Evolutionary conservation across 192 early-diverging fungal genomes (phyloP), one percentile per base, ranked within the genome.

Genomic region (Cladochytrium replicatum): DNA sequence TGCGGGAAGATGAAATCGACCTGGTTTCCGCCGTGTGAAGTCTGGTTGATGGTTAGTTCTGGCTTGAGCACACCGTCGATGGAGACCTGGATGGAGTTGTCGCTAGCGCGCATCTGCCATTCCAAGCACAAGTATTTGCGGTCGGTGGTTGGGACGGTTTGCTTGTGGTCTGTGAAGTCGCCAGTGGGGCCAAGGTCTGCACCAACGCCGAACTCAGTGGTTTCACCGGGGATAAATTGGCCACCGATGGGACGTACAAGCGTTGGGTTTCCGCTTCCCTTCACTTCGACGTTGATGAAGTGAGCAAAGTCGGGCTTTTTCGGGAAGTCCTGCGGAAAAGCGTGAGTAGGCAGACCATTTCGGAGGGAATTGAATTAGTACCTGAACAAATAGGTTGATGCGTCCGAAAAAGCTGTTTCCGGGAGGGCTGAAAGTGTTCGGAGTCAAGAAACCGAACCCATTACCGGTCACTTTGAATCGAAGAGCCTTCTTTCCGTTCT

Each of bases 251-350:
- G 55, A 21, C 55, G 58, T 4, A 60, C 11, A 13, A 56, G 29
- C 4, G 52, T 58, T 58, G 7, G 7, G 7, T 54, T n/a, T 11
- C 55, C 55, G 11, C n/a, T 50, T 6, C 55, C 55, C 15, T 29
- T 61, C n/a, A 56, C 9, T 41, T 56, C 30, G n/a, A 56, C 55
- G 44, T 56, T 55, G 27, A 56, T 34, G 29, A 29, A 56, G 38
- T 56, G 55, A 4, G 55, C 55, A 51, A 46, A 60, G 21, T 56
- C 24, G 13, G 55, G 55, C 27, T 9, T 58, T 9, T 9, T 56
- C 13, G 55, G 55, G 58, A 58, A 56, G 15, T 56, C 40, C 34
- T 37, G 13, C 34, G 17, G 13, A 17, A 13, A 37, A 13, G 17
- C 13, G 34, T 37, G 13, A 37, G 17, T 37, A 17, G 17, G 17